Percentiles rank a stretch among this genome's conserved stretches.
phyloP scores from a whole-genome alignment of 257 asterid genomes.

The Nicotiana undulata region DNA sequence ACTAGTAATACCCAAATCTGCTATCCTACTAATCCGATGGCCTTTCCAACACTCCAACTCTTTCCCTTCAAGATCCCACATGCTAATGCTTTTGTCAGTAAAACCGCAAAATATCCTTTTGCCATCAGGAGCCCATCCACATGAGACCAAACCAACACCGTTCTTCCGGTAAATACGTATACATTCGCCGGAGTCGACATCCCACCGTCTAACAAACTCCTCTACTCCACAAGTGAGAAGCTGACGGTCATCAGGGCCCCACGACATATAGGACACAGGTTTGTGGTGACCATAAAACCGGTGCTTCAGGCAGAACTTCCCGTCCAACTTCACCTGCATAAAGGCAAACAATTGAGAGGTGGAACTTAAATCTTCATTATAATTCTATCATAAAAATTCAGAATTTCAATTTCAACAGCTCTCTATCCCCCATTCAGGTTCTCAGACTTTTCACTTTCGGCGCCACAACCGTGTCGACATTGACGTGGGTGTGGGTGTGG shows the following conservation, averaged over 20 bases:
- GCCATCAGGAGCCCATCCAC: slow-evolving; percentile 85
- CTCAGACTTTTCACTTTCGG: no score
- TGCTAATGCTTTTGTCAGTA: slow-evolving; percentile 67
- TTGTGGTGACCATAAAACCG: slow-evolving; percentile 55
- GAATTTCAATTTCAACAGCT: not conserved
- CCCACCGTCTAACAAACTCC: slow-evolving; percentile 84
- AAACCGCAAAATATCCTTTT: slow-evolving; percentile 58
- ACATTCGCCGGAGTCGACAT: slow-evolving; percentile 65
- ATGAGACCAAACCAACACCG: slow-evolving; percentile 73
- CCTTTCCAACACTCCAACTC: slow-evolving; percentile 87
- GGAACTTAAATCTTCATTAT: not conserved
- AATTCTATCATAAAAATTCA: not conserved
- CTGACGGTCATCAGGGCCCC: slow-evolving; percentile 76
- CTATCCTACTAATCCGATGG: slow-evolving; percentile 45
- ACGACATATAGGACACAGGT: slow-evolving; percentile 66
- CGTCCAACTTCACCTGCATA: slow-evolving; percentile 44
- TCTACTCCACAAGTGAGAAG: slow-evolving; percentile 87
- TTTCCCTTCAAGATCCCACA: slow-evolving; percentile 87
- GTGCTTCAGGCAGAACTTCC: slow-evolving; percentile 42
- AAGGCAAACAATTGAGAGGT: slow-evolving; percentile 8
- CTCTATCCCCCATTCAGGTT: not conserved
- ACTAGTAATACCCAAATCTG: slow-evolving; percentile 61
- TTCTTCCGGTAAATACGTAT: slow-evolving; percentile 52
- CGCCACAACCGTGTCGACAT: no score
- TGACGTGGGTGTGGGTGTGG: no score